Base-by-base conservation (phyloP, 148 eudicot species). In the Rhododendron henanense region DNA sequence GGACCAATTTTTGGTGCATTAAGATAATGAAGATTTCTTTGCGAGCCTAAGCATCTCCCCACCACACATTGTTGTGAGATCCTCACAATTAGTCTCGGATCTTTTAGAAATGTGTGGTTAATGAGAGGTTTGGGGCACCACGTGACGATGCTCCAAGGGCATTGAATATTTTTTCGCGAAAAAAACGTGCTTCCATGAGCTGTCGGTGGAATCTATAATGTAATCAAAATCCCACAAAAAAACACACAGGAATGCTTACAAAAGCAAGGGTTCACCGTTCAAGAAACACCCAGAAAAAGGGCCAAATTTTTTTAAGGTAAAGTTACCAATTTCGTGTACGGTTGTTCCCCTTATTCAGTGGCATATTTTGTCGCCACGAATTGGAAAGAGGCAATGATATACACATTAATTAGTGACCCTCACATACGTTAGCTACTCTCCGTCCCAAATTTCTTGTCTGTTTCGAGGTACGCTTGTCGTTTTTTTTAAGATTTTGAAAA, bases 41-140 rank as follows among this genome's bases (percentile, higher is more conserved):
- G 23, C 2, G 11, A 41, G 44, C 5, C 44, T 0, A 41, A 41
- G 6, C 1, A 6, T 41, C 44, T 41, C 0, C 44, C 1, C 6
- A 41, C 44, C 7, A 41, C 44, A 5, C 44, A 41, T 41, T 41
- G 44, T 41, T 41, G 44, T 5, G 44, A 0, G 6, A 0, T 41
- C 6, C 44, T 41, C 44, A 41, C 6, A 41, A 6, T 5, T 41
- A 41, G 6, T 41, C 44, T 41, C 1, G 7, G 0, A 0, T 0
- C 6, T 1, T 41, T 0, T 0, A 5, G 0, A 41, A 41, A 41
- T 41, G 44, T 41, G 1, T 41, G 44, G 6, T 41, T 41, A 0
- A 5, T 41, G 44, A 41, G 5, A 6, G 44, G 0, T 0, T 0
- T 41, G 44, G 0, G 7, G 0, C 44, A 41, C 6, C 44, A 41